Percentiles rank a stretch among this genome's conserved stretches.
Conservation (phyloP, 2,329 filamentous ascomycete species). For the Colletotrichum godetiae region DNA sequence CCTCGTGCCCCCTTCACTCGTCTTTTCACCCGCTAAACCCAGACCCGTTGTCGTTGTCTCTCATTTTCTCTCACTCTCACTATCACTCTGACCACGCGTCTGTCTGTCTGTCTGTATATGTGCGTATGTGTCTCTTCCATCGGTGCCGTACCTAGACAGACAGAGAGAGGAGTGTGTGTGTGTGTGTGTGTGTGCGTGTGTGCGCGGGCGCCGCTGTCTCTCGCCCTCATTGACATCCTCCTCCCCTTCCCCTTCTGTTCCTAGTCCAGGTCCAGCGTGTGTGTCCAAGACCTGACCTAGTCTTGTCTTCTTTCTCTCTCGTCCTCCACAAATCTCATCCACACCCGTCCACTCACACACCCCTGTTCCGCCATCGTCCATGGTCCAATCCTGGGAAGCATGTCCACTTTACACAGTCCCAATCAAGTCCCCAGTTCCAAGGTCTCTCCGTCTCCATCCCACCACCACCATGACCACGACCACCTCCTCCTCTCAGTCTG, state of each 20-base stretch:
- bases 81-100: no score
- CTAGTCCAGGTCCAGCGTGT: no score
- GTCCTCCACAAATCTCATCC: constrained; percentile 20
- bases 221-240: background rate
- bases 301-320: constrained; percentile 9
- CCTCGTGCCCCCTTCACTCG: background rate
- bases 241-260: constrained; percentile 3
- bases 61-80: background rate
- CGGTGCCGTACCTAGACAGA: no score
- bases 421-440: constrained; percentile 19
- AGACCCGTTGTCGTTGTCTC: constrained; percentile 6
- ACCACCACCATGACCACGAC: background rate
- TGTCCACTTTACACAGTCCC: constrained; percentile 13
- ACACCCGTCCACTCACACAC: constrained; percentile 7
- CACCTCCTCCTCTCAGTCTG: background rate
- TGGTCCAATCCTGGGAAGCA: constrained; percentile 14
- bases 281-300: no score
- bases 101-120: no score
- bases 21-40: background rate
- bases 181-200: no score
- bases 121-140: no score
- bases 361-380: background rate
- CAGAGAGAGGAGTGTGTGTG: no score
- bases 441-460: constrained; percentile 6
- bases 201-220: no score